Base-by-base conservation (phyloP, 495 filamentous ascomycete species). In the Amniculicola lignicola region DNA sequence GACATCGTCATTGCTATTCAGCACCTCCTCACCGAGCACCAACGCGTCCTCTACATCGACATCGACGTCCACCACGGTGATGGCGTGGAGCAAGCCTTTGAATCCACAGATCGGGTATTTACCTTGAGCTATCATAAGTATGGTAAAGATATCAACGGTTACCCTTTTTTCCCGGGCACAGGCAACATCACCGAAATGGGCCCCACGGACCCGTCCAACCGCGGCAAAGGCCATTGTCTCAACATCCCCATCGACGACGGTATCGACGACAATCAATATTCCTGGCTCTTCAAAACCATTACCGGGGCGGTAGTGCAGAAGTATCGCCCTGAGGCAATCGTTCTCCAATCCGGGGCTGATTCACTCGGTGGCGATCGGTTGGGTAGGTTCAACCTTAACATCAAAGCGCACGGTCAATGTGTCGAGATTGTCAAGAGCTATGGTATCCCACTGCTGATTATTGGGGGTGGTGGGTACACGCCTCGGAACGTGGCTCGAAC, bases 21-120 rank as follows among this genome's bases (percentile, higher is more conserved):
- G 25, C 88, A 95, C 67, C 78, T 98, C 5, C 77, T 98, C 15
- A 86, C 88, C 16, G 78, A 90, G 66, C 86, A 94, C 66, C 85
- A 89, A 54, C 86, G 92, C 61, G 90, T 98, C 22, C 86, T 98
- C 56, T 98, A 98, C 73, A 87, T 98, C 58, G 92, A 98, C 67
- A 96, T 98, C 62, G 92, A 98, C 69, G 92, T 98, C 10, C 92
- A 98, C 73, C 92, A 98, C 62, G 92, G 92, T 60, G 92, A 98
- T 68, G 92, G 92, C 53, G 92, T 98, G 35, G 91, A 98, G 69
- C 88, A 96, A 70, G 92, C 92, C 2, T 98, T 98, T 72, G 94
- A 89, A 75, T 93, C 90, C 14, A 94, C 91, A 24, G 90, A 96
- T 66, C 89, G 92, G 41, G 92, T 98, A 58, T 86, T 96, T 76